Evolutionary conservation across 345 rosid species (phyloP).

Genomic region (Gossypium rotundifolium): DNA sequence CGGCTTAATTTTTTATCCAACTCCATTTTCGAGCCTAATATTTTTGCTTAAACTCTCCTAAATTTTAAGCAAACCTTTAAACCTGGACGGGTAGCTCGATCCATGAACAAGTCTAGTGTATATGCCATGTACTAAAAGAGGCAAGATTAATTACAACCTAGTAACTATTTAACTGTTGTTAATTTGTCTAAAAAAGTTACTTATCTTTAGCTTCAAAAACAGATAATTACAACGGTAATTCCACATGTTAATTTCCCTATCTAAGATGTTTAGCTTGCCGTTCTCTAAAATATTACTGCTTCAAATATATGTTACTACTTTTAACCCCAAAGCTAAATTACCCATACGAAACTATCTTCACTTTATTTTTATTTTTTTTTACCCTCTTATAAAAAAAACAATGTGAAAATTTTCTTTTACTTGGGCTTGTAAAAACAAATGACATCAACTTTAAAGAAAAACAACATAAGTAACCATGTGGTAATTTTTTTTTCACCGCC

Average conservation of each 20-base stretch:
- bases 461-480: neutral
- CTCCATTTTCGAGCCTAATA: too few relatives aligned
- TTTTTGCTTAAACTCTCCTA: fast-evolving
- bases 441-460: neutral
- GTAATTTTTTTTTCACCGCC: neutral
- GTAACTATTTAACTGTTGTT: too few relatives aligned
- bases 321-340: neutral
- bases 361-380: neutral
- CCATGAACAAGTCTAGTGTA: too few relatives aligned
- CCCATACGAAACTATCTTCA: neutral
- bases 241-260: constrained; percentile 4
- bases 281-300: neutral
- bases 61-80: fast-evolving
- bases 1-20: fast-evolving
- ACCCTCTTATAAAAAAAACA: neutral
- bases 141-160: too few relatives aligned
- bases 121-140: too few relatives aligned
- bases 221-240: neutral
- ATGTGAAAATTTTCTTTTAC: neutral
- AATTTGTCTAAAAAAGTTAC: neutral
- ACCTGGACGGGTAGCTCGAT: fast-evolving
- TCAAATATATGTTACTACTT: neutral
- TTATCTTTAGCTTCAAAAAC: neutral
- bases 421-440: neutral
- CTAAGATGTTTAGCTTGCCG: constrained; percentile 6